Evolutionary conservation across 2,329 filamentous ascomycete genomes (phyloP), one percentile per base, ranked within the genome.

Genomic region (Juglanconis oblonga): DNA sequence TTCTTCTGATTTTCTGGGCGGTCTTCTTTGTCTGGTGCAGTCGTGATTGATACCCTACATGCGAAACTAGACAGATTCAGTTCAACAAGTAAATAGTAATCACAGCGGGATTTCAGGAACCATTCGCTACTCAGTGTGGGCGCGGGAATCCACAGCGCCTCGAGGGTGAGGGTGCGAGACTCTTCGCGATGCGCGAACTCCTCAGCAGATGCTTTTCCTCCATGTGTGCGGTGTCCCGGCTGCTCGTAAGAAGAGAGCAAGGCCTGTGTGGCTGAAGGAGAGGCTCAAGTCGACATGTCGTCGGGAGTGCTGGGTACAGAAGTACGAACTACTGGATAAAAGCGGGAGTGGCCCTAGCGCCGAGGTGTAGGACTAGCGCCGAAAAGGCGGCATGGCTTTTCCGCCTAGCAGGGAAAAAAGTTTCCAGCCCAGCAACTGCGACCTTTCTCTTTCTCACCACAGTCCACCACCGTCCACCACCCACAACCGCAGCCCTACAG

Each of bases 391-490:
- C n/a, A 50, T 24, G 58, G 53, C 24, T 33, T 45, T 59, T 53
- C 5, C 13, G n/a, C 40, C 51, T 14, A 45, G 50, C 48, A 29
- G 44, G 40, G 10, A 59, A 62, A 62, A 62, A 62, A 61, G 61
- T 57, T 61, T 62, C 57, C 59, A 40, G 32, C 32, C 38, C 42
- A 32, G 36, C n/a, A 24, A 24, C 17, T 24, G 17, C 24, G 24
- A 44, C 50, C 32, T 47, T 31, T 40, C 7, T n/a, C 24, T 24
- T 35, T 29, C 17, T 42, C 40, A 31, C 50, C 44, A 14, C 33
- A 35, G 36, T 47, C 17, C 58, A 52, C 35, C 33, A 49, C 31
- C 31, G 42, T 24, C 11, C 5, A 45, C n/a, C 44, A 17, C 17
- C 44, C 29, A 40, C 42, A 47, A 31, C 48, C 60, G 52, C 17